These are phyloP conservation scores for Trypanosoma boissoni DNA, from an alignment of 208 protist species.

Conservation along the genomic window DNA sequence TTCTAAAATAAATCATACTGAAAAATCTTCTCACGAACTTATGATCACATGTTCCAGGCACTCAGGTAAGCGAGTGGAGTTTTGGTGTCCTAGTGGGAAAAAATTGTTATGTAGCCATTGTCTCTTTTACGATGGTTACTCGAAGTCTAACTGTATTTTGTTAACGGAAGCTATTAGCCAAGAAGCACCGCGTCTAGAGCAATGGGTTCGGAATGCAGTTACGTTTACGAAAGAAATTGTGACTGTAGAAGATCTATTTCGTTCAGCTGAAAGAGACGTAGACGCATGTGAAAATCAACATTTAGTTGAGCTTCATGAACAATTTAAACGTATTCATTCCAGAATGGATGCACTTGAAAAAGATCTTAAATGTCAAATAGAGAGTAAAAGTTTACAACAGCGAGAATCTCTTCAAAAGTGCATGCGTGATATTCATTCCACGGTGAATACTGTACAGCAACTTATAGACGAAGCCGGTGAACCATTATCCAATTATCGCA, in stretches of 20 bases:
- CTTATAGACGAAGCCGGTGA: constrained; percentile 36
- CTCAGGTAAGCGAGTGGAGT: constrained; percentile 63
- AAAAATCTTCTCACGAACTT: not conserved
- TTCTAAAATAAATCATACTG: not conserved
- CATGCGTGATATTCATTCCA: constrained; percentile 29
- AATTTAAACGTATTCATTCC: constrained; percentile 37
- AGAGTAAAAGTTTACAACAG: constrained; percentile 26
- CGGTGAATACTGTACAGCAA: constrained; percentile 40
- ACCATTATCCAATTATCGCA: constrained; percentile 36
- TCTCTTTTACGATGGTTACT: constrained; percentile 77
- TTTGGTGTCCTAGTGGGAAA: constrained; percentile 71
- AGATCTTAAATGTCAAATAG: constrained; percentile 37
- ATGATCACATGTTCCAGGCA: constrained; percentile 42
- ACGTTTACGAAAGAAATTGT: constrained; percentile 64
- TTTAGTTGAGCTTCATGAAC: constrained; percentile 33
- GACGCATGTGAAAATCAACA: constrained; percentile 26
- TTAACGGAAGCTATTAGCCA: constrained; percentile 46
- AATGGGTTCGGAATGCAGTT: constrained; percentile 57
- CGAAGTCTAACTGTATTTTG: constrained; percentile 54
- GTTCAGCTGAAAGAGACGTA: constrained; percentile 49
- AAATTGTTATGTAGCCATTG: constrained; percentile 71
- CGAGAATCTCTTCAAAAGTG: constrained; percentile 31
- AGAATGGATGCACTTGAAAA: constrained; percentile 45
- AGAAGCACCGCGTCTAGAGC: constrained; percentile 46
- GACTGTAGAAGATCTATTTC: constrained; percentile 51